Base-by-base conservation (phyloP, 495 filamentous ascomycete genomes). In the Xylaria intraflava region DNA sequence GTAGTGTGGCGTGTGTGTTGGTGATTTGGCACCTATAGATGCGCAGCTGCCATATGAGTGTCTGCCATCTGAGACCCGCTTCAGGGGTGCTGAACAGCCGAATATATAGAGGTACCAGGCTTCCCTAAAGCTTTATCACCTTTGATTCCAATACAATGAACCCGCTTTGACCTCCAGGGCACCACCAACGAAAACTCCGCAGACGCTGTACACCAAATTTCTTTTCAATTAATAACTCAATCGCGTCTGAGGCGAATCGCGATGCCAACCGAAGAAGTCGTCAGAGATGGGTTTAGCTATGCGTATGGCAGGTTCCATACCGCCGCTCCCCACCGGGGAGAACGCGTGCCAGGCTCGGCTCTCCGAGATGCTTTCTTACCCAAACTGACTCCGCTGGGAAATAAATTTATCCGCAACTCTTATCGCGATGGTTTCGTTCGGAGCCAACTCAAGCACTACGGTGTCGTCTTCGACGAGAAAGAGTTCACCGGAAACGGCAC, bases 401-500 rank as follows among this genome's bases (percentile, higher is more conserved):
- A 29, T 1, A 2, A 45, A 29, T 14, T 20, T 40, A 50, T 30
- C n/a, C n/a, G n/a, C n/a, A n/a, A n/a, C n/a, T n/a, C n/a, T n/a
- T n/a, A n/a, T 6, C 7, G 42, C 27, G 23, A 41, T 27, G 2
- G 14, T 4, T 61, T 58, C 30, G 59, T 61, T 3, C 16, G 23
- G 35, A 41, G 27, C 19, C 59, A 62, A 22, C 51, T 59, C 1
- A 52, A 53, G 23, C 51, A 62, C 30, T 62, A 62, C 31, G 59
- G 56, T 22, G 51, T 62, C 17, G 26, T 47, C 5, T 62, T 46
- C 22, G 47, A 59, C 26, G 42, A 55, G 39, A 30, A n/a, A 6
- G 51, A 62, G n/a, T 23, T 62, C 5, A 49, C 41, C 16, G 59
- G 59, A n/a, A 40, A 59, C 19, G 56, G 59, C 30, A 53, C 43